These are phyloP conservation scores for Curvularia verruculosa DNA, from an alignment of 2,329 filamentous ascomycete genomes.

Conservation along the genomic window DNA sequence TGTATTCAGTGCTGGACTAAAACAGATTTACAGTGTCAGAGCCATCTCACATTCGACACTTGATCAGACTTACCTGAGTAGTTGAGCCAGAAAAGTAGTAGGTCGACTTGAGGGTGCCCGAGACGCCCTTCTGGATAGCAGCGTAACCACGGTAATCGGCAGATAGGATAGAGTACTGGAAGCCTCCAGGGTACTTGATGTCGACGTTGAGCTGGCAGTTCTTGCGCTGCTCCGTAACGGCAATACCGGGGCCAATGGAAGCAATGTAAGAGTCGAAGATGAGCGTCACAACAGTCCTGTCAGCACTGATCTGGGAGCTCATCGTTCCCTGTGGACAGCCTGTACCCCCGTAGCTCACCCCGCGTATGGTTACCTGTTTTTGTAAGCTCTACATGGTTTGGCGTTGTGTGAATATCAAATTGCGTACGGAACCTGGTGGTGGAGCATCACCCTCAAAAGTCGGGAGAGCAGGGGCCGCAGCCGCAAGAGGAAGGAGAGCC, in stretches of 20 bases:
- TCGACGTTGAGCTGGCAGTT: slow-evolving; percentile 63
- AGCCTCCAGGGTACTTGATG: slow-evolving; percentile 59
- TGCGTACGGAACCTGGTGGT: slow-evolving; percentile 36
- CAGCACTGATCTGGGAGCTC: slow-evolving; percentile 51
- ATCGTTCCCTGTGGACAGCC: slow-evolving; percentile 56
- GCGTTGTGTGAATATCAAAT: background rate
- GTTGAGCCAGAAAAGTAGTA: slow-evolving; percentile 61
- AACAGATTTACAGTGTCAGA: slow-evolving; percentile 18
- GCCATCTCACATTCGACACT: background rate
- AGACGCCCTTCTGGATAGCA: slow-evolving; percentile 54
- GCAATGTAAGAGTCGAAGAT: slow-evolving; percentile 61
- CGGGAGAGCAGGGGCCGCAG: slow-evolving; percentile 34
- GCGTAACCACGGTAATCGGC: slow-evolving; percentile 62
- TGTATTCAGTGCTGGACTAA: slow-evolving; percentile 48
- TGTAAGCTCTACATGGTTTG: slow-evolving; percentile 18
- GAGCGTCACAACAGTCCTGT: slow-evolving; percentile 57
- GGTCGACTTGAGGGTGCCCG: slow-evolving; percentile 58
- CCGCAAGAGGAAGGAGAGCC: slow-evolving; percentile 43
- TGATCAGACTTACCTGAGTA: slow-evolving; percentile 44
- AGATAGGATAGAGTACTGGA: slow-evolving; percentile 60
- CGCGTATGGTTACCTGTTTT: slow-evolving; percentile 50
- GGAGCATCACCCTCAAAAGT: slow-evolving; percentile 35
- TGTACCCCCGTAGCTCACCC: slow-evolving; percentile 56
- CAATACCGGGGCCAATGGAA: slow-evolving; percentile 54
- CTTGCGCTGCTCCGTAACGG: slow-evolving; percentile 55